Conservation (phyloP, 106 monocot species). For the Cymbidium sinense region DNA sequence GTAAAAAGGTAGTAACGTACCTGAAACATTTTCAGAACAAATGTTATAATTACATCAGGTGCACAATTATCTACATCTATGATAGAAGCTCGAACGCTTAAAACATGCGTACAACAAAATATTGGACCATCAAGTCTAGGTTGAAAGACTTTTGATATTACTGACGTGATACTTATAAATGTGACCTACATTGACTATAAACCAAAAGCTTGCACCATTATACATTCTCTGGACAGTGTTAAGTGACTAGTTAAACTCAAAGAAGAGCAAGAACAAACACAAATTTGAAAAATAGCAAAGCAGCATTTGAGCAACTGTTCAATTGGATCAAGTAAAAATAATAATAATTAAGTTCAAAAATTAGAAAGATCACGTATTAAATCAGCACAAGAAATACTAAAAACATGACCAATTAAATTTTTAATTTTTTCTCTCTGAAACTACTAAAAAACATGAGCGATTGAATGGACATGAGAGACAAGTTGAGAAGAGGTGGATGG, state of each 20-base stretch:
- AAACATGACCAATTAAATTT: background rate
- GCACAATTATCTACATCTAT: background rate
- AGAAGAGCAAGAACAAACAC: too few species aligned
- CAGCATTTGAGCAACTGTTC: background rate
- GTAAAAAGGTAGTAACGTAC: slow-evolving; percentile 66
- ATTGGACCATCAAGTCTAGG: background rate
- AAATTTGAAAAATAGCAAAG: background rate
- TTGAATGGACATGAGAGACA: too few species aligned
- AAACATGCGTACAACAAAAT: background rate
- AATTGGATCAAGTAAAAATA: background rate
- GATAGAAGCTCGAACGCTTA: background rate
- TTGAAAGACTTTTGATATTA: background rate
- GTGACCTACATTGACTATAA: background rate
- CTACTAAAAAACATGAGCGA: too few species aligned
- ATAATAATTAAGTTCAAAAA: background rate
- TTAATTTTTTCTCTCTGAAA: too few species aligned
- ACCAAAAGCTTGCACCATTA: background rate
- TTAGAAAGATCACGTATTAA: background rate
- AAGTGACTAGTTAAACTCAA: background rate
- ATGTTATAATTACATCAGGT: background rate
- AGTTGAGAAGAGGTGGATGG: too few species aligned
- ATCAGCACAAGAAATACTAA: background rate
- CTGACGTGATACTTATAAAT: background rate
- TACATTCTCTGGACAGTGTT: background rate
- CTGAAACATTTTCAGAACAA: slow-evolving; percentile 30